phyloP scores from a whole-genome alignment of 2,329 filamentous ascomycete species.

The Gyromitra esculenta region DNA sequence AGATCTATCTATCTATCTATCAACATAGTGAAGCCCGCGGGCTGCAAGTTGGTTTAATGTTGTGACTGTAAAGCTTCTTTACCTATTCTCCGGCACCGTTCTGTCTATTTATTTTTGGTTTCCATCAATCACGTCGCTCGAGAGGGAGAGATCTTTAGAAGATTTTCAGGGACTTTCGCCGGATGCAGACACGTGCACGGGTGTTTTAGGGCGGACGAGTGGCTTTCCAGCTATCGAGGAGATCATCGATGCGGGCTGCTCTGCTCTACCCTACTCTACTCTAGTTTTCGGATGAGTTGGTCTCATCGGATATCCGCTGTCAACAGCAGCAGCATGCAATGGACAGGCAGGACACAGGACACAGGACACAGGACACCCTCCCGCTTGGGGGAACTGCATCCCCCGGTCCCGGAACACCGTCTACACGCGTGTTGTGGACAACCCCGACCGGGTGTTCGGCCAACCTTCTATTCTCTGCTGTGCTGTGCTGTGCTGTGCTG shows the following conservation, averaged over 20 bases:
- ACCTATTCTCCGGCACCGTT: too few relatives aligned
- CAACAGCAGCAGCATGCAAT: background rate
- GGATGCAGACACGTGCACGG: background rate
- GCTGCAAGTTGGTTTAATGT: too few relatives aligned
- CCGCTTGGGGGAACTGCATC: too few relatives aligned
- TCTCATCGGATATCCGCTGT: slow-evolving; percentile 1
- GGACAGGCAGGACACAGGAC: background rate
- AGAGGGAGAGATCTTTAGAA: too few relatives aligned
- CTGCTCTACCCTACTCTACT: background rate
- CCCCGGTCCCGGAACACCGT: too few relatives aligned
- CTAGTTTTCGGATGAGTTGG: slow-evolving; percentile 11
- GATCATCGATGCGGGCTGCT: background rate
- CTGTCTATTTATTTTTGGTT: background rate
- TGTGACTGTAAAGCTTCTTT: too few relatives aligned
- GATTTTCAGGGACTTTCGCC: background rate
- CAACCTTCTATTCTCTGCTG: background rate
- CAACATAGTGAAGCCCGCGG: too few relatives aligned
- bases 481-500: too few relatives aligned
- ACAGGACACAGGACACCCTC: too few relatives aligned
- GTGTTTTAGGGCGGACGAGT: background rate
- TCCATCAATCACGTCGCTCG: background rate
- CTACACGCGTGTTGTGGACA: too few relatives aligned
- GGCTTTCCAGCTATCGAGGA: slow-evolving; percentile 8
- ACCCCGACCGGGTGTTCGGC: background rate
- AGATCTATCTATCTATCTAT: too few relatives aligned